These are phyloP conservation scores for Orbilia oligospora DNA, from an alignment of 2,329 filamentous ascomycete genomes.

Conservation along the genomic window DNA sequence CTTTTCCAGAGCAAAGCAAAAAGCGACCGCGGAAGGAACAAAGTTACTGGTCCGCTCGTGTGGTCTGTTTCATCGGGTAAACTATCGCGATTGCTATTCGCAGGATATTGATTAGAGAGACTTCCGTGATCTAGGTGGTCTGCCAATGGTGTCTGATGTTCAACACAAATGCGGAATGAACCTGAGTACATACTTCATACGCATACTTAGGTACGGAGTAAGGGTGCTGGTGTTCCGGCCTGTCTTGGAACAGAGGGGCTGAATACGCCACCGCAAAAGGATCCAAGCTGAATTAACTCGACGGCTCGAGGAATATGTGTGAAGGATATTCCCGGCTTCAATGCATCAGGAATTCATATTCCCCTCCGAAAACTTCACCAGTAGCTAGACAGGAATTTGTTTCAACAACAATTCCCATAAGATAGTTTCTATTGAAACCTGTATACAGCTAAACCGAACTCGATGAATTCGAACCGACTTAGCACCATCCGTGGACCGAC, in stretches of 20 bases:
- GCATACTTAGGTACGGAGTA: too few relatives aligned
- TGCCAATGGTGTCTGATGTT: constrained; percentile 9
- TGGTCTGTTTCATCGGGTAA: neutral
- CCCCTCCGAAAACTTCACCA: neutral
- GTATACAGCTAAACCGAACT: neutral
- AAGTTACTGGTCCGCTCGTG: too few relatives aligned
- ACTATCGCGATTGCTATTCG: neutral
- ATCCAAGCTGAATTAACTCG: neutral
- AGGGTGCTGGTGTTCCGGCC: constrained; percentile 8
- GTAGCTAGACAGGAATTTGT: neutral
- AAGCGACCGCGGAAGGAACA: too few relatives aligned
- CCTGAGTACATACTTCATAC: too few relatives aligned
- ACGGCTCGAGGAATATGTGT: neutral
- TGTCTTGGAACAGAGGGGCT: constrained; percentile 11
- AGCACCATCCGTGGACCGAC: constrained; percentile 7
- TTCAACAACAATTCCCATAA: neutral
- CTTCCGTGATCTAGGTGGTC: constrained; percentile 5
- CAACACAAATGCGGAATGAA: constrained; percentile 19
- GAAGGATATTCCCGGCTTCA: too few relatives aligned
- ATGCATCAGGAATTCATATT: neutral
- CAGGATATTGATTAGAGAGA: neutral
- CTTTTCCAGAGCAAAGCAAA: neutral
- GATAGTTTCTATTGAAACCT: neutral
- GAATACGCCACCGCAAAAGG: constrained; percentile 2
- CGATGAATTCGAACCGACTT: constrained; percentile 6